Percentiles rank a stretch among this genome's conserved stretches.
Evolutionary conservation across 164 flowering plant species (phyloP).

Genomic region (Magnolia sinica): DNA sequence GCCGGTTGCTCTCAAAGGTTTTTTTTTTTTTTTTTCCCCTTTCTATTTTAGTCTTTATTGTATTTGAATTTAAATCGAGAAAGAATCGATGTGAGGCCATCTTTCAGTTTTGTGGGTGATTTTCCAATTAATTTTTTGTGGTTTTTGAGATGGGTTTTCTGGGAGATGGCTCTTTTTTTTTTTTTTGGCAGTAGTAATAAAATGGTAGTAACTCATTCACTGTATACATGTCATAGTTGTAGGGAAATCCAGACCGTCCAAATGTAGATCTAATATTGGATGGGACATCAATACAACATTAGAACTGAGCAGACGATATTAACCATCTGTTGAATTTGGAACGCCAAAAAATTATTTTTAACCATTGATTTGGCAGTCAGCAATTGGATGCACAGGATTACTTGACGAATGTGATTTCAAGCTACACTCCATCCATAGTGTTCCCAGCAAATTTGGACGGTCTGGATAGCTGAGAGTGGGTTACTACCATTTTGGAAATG

Average conservation of each 20-base stretch:
- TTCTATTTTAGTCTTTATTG: neutral
- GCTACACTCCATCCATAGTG: too few relatives aligned
- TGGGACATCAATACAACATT: neutral
- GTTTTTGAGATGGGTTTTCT: neutral
- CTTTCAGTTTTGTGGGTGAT: too few relatives aligned
- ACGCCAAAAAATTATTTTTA: too few relatives aligned
- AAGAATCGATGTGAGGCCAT: too few relatives aligned
- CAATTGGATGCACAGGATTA: neutral
- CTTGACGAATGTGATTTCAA: neutral
- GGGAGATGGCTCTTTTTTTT: neutral
- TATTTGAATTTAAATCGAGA: neutral
- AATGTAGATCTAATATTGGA: too few relatives aligned
- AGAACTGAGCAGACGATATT: too few relatives aligned
- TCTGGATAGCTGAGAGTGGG: neutral
- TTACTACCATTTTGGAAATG: neutral
- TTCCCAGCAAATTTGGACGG: neutral
- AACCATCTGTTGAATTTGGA: neutral
- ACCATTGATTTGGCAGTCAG: neutral
- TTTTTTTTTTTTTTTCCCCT: neutral
- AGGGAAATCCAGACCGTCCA: too few relatives aligned
- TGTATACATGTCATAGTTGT: too few relatives aligned
- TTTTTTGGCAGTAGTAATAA: neutral
- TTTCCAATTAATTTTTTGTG: too few relatives aligned
- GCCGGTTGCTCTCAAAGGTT: constrained; percentile 67
- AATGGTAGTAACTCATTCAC: neutral